These are phyloP conservation scores for Talaromyces wortmannii DNA, from an alignment of 495 filamentous ascomycete species.

Conservation along the genomic window DNA sequence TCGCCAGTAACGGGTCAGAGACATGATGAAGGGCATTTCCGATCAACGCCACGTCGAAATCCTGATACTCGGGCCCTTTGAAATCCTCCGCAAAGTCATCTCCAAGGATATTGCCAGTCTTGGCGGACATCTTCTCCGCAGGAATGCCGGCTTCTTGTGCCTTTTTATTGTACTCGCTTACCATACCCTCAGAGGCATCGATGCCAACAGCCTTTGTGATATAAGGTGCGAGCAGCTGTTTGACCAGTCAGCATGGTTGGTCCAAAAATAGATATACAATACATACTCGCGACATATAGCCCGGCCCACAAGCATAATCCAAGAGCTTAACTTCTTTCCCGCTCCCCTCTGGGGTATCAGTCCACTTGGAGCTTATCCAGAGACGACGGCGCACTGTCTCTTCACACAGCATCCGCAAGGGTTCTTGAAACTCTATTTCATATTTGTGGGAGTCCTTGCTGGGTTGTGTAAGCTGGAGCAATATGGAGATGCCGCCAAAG, in stretches of 20 bases:
- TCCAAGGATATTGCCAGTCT: constrained; percentile 50
- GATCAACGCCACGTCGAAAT: constrained; percentile 59
- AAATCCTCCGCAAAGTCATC: constrained; percentile 31
- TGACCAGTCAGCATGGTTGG: background rate
- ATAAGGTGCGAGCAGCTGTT: constrained; percentile 51
- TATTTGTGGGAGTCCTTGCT: constrained; percentile 41
- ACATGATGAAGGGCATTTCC: constrained; percentile 72
- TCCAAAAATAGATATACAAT: background rate
- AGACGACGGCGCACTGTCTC: constrained; percentile 39
- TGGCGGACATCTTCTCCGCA: constrained; percentile 44
- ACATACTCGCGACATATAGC: constrained; percentile 49
- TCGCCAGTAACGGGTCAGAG: constrained; percentile 48
- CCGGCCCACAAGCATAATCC: constrained; percentile 74
- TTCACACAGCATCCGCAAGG: constrained; percentile 23
- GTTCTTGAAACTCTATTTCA: constrained; percentile 31
- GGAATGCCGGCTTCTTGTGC: constrained; percentile 30
- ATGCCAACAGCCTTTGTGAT: constrained; percentile 55
- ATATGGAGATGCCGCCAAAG: background rate
- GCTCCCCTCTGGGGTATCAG: constrained; percentile 26
- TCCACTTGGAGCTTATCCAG: constrained; percentile 59
- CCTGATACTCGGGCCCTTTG: constrained; percentile 37
- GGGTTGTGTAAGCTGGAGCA: constrained; percentile 5
- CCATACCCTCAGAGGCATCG: constrained; percentile 64
- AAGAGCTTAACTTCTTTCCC: constrained; percentile 49
- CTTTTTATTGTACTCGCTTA: constrained; percentile 47